phyloP scores from a whole-genome alignment of 768 basidiomycete species.

The Boletus speciosus region DNA sequence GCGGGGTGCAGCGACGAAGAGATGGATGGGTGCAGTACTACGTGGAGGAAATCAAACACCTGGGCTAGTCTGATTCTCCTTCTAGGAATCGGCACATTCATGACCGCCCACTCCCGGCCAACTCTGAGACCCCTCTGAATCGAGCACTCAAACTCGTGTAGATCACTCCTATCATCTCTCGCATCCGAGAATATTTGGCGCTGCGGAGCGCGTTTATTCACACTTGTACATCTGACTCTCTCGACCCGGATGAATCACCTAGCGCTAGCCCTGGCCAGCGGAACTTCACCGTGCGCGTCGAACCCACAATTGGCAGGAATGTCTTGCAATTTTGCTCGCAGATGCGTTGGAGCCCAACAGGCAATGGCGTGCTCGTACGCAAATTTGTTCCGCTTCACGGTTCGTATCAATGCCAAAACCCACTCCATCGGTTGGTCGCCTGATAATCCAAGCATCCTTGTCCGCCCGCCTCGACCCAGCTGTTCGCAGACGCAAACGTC shows the following conservation, averaged over 20 bases:
- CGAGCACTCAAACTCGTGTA: neutral
- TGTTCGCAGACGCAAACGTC: constrained; percentile 18
- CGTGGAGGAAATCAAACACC: too few species aligned
- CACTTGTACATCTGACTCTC: neutral
- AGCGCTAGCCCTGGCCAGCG: too few species aligned
- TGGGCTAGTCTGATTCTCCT: neutral
- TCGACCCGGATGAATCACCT: neutral
- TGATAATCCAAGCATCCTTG: constrained; percentile 5
- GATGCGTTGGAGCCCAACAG: neutral
- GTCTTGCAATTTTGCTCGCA: neutral
- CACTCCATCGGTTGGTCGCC: constrained; percentile 19
- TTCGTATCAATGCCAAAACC: constrained; percentile 15
- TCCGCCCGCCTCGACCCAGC: neutral
- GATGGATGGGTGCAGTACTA: too few species aligned
- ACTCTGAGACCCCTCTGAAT: neutral
- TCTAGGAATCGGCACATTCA: neutral
- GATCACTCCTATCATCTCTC: neutral
- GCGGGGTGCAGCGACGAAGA: neutral
- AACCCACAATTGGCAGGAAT: neutral
- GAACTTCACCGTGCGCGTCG: neutral
- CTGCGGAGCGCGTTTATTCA: neutral
- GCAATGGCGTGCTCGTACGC: neutral
- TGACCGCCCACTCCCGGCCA: too few species aligned
- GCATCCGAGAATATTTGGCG: neutral
- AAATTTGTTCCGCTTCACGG: too few species aligned